A percentile compares a stretch with the other conserved stretches of the same genome.
These are phyloP conservation scores for Taxillus chinensis DNA, from an alignment of 164 flowering plant genomes.

Conservation along the genomic window DNA sequence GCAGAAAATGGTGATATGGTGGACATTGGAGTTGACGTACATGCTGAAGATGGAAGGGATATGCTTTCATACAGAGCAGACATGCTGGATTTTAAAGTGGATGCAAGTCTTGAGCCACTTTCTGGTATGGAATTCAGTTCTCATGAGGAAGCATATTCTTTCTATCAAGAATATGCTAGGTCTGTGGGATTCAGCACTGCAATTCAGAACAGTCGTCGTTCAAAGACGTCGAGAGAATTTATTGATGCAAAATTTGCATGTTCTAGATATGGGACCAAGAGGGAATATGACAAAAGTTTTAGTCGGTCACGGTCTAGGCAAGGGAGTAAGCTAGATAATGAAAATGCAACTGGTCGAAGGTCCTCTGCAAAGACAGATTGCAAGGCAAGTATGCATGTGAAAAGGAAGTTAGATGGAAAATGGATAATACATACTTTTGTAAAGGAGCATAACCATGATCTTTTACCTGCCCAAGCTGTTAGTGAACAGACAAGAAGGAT, in stretches of 20 bases:
- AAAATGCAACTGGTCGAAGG: background rate
- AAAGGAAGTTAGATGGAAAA: slow-evolving; percentile 1
- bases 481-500: slow-evolving; percentile 3
- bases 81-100: background rate
- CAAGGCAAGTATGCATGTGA: slow-evolving; percentile 3
- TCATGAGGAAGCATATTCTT: slow-evolving; percentile 3
- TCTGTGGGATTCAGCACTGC: slow-evolving; percentile 4
- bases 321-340: background rate
- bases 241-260: slow-evolving; percentile 5
- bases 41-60: background rate
- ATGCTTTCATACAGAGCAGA: background rate
- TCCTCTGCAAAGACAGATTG: slow-evolving; percentile 1
- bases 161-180: slow-evolving; percentile 1
- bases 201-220: slow-evolving; percentile 1
- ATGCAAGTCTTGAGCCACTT: background rate
- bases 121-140: slow-evolving; percentile 3
- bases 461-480: slow-evolving; percentile 4
- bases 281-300: background rate
- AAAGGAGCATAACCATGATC: slow-evolving; percentile 3
- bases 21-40: background rate
- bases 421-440: slow-evolving; percentile 2
- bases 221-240: slow-evolving; percentile 2
- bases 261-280: slow-evolving; percentile 3
- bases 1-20: background rate
- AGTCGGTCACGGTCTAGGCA: background rate